phyloP scores from a whole-genome alignment of 805 yeast genomes.

The Yarrowia porcina region DNA sequence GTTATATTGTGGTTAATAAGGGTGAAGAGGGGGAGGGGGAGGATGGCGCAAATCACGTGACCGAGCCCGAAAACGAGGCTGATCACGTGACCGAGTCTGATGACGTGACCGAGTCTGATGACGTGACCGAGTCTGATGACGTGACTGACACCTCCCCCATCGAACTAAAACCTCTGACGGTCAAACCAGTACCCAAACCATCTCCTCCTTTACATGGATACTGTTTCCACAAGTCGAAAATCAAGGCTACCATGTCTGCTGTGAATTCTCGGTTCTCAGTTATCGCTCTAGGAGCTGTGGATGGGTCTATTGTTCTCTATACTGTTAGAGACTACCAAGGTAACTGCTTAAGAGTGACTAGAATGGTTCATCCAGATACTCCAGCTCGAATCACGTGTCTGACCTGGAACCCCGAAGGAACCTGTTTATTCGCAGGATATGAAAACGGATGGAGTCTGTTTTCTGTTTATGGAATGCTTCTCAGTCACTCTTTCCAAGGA shows the following conservation, averaged over 20 bases:
- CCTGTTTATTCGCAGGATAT: constrained; percentile 37
- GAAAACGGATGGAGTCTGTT: constrained; percentile 48
- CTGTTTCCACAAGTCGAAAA: constrained; percentile 25
- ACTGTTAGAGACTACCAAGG: constrained; percentile 41
- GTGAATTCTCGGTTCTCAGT: constrained; percentile 45
- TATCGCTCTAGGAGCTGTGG: constrained; percentile 42
- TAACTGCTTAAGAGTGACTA: constrained; percentile 33
- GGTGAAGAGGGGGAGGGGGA: too few species aligned
- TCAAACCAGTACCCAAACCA: background rate
- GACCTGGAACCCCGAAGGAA: constrained; percentile 42
- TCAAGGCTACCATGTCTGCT: constrained; percentile 30
- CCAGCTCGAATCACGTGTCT: constrained; percentile 34
- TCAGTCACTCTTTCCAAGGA: constrained; percentile 41
- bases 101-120: too few species aligned
- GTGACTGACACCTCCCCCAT: background rate
- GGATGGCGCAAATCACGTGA: too few species aligned
- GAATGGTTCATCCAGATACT: constrained; percentile 35
- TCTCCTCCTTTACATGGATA: constrained; percentile 1
- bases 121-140: too few species aligned
- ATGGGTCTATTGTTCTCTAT: constrained; percentile 41
- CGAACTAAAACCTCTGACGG: background rate
- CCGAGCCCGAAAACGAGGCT: too few species aligned
- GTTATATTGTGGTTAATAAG: constrained; percentile 18
- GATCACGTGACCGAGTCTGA: too few species aligned
- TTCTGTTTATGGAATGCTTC: constrained; percentile 49